Conservation (phyloP, 2,329 filamentous ascomycete species). For the Penicillium sp. region DNA sequence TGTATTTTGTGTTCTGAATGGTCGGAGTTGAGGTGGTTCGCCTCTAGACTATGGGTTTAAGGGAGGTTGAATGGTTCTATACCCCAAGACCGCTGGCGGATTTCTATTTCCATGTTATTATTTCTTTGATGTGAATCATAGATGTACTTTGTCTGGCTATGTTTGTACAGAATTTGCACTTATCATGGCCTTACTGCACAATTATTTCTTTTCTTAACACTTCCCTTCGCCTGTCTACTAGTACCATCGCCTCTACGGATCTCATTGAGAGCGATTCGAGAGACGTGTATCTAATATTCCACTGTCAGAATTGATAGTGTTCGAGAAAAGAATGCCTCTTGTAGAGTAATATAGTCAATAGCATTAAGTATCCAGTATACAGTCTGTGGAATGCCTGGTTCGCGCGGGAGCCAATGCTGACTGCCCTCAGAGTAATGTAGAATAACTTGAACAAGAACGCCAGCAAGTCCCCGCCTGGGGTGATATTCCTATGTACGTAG, state of each 20-base stretch:
- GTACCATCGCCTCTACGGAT: too few species aligned
- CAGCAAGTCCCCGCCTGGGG: constrained; percentile 26
- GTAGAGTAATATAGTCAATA: constrained; percentile 26
- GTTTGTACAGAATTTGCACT: constrained; percentile 16
- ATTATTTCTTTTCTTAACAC: neutral
- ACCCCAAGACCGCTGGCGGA: constrained; percentile 19
- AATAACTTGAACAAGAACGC: constrained; percentile 37
- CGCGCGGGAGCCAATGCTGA: constrained; percentile 23
- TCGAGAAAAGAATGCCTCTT: neutral
- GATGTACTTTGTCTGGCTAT: constrained; percentile 14
- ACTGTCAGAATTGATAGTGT: too few species aligned
- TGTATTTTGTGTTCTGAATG: neutral
- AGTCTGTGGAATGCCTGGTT: constrained; percentile 30
- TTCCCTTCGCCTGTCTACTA: too few species aligned
- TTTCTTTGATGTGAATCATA: constrained; percentile 12
- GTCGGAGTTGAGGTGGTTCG: constrained; percentile 12
- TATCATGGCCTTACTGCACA: constrained; percentile 9
- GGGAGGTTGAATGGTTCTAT: constrained; percentile 9
- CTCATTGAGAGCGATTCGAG: too few species aligned
- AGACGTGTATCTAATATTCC: too few species aligned
- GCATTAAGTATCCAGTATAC: constrained; percentile 36
- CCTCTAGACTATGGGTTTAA: constrained; percentile 10
- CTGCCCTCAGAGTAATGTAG: constrained; percentile 31
- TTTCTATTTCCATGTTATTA: constrained; percentile 3
- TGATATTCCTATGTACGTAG: constrained; percentile 35